Evolutionary conservation across 441 rosid genomes (phyloP).

Genomic region (Euphorbia corollata): DNA sequence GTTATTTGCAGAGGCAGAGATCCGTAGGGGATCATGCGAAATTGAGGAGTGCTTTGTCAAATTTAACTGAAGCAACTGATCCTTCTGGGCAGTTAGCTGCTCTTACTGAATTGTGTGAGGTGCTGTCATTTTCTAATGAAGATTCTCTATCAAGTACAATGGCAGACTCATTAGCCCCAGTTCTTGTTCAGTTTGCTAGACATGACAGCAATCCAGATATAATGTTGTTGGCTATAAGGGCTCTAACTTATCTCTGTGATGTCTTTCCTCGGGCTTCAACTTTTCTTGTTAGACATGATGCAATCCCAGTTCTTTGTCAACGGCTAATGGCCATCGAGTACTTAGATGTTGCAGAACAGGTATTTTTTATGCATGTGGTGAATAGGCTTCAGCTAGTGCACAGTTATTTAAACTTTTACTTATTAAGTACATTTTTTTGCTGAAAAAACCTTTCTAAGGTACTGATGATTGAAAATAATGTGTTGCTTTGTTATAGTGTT

Average conservation of each 20-base stretch:
- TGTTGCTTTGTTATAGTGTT: slow-evolving; percentile 46
- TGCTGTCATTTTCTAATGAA: slow-evolving; percentile 77
- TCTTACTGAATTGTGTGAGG: slow-evolving; percentile 87
- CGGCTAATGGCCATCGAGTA: slow-evolving; percentile 71
- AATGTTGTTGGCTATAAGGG: slow-evolving; percentile 78
- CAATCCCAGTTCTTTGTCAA: slow-evolving; percentile 77
- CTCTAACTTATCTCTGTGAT: slow-evolving; percentile 88
- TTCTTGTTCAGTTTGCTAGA: slow-evolving; percentile 68
- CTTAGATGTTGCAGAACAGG: slow-evolving; percentile 98
- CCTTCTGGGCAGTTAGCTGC: slow-evolving; percentile 55
- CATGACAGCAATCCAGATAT: slow-evolving; percentile 58
- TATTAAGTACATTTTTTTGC: not conserved
- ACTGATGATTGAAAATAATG: not conserved
- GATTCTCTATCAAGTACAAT: slow-evolving; percentile 60
- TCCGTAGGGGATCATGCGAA: slow-evolving; percentile 62
- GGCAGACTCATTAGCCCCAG: slow-evolving; percentile 69
- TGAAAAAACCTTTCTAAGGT: not conserved
- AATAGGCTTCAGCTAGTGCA: not conserved
- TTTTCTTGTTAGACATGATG: slow-evolving; percentile 70
- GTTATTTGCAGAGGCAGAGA: slow-evolving; percentile 54
- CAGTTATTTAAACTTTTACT: not conserved
- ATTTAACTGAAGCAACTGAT: slow-evolving; percentile 51
- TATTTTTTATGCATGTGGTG: slow-evolving; percentile 19
- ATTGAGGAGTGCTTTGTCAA: slow-evolving; percentile 48
- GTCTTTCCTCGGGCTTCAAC: slow-evolving; percentile 77